phyloP scores from a whole-genome alignment of 352 stramenopile genomes.

The Globisporangium sylvaticum region DNA sequence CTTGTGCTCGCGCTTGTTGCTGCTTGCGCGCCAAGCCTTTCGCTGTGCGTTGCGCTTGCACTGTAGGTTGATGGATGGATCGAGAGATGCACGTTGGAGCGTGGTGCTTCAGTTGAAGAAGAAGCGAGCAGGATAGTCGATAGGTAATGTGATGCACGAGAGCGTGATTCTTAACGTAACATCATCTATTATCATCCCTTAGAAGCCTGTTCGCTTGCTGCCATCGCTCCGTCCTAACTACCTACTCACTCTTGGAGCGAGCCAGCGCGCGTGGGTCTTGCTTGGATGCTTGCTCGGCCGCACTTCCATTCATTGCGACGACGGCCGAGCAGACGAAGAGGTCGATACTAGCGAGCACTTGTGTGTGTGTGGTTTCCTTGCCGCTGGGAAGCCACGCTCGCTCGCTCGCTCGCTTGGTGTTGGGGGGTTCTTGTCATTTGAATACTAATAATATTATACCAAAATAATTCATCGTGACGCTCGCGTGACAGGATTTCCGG shows the following conservation, averaged over 20 bases:
- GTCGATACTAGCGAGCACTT: neutral
- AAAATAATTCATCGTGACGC: constrained; percentile 6
- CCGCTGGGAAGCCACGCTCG: neutral
- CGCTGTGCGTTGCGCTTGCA: neutral
- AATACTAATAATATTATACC: constrained; percentile 14
- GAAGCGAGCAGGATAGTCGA: neutral
- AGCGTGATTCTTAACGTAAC: neutral
- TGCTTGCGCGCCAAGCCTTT: neutral
- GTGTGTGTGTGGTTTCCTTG: neutral
- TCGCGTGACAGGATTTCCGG: neutral
- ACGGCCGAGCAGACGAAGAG: neutral
- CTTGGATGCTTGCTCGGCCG: neutral
- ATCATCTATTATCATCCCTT: neutral
- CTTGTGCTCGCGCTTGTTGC: neutral
- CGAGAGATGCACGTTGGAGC: neutral
- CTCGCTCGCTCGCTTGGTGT: neutral
- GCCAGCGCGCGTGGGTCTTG: neutral
- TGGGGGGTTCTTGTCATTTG: constrained; percentile 1
- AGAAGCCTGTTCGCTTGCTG: neutral
- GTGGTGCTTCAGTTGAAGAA: neutral
- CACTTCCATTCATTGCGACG: neutral
- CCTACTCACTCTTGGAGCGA: neutral
- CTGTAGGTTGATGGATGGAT: neutral
- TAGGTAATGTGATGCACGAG: neutral
- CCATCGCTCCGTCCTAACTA: neutral